Base-by-base conservation (phyloP, 2,329 filamentous ascomycete genomes). In the Tolypocladium pustulatum region DNA sequence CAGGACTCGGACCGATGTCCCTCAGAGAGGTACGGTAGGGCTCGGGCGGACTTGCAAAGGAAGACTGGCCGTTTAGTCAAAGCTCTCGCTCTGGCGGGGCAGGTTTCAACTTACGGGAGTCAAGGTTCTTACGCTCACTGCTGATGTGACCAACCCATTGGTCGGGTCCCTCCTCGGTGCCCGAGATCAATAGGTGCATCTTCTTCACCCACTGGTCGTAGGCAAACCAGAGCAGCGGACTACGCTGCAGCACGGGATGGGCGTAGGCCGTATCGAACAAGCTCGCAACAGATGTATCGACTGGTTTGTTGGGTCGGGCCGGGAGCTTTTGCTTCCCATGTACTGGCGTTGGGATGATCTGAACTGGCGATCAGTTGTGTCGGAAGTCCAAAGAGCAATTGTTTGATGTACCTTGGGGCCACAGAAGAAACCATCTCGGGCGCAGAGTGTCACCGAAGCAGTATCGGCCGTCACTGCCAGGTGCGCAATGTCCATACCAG, bases 181-280 rank as follows among this genome's bases (percentile, higher is more conserved):
- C 78, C 15, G 76, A 76, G 9, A 77, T 75, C 3, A 73, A 59
- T 64, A 68, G 75, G 54, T 76, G 72, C 60, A 77, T 76, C 12
- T 64, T 67, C 58, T 75, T 73, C 59, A 79, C 72, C 65, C 76
- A 79, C 30, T 64, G 62, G 56, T 80, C 75, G 60, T 81, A 81
- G 57, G 75, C 75, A 0, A 62, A 63, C 78, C 78, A 81, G 6
- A 76, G 70, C 3, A 76, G 60, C 1, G 63, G 67, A 17, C 74
- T 74, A n/a, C 71, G 71, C 59, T 77, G 75, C 0, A 81, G 67
- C 4, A 73, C 59, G 0, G 75, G 75, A n/a, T 79, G 78, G 6
- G 76, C 74, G 57, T 81, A 81, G 5, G 77, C 76, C 0, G 78
- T 80, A 60, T 81, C 78, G 60, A 81, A 80, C 6, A 81, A 65